Evolutionary conservation across 202 grass and related monocot genomes (phyloP), one percentile per base, ranked within the genome.

Genomic region (Schoenoplectus tabernaemontani): DNA sequence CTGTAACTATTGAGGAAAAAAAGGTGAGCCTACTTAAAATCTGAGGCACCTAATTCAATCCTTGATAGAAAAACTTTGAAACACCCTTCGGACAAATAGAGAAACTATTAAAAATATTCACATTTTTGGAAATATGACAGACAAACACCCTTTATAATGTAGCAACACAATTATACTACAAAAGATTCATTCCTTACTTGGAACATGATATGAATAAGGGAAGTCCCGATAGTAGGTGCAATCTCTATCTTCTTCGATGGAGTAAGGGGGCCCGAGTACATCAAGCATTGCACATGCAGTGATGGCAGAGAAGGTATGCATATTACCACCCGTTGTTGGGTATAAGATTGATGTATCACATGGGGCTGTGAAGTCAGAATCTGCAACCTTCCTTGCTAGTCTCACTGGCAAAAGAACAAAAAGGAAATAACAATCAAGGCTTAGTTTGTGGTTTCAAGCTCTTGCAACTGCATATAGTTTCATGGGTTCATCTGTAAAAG

Each of bases 301-400:
- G 4, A 85, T 64, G 15, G 90, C 93, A 62, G 26, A 58, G 62
- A 96, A 82, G 30, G 79, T 83, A 81, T 96, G 89, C 42, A 96
- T 90, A 82, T 96, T 96, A 2, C 93, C 93, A 39, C 93, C 89
- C 59, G 85, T 83, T 3, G 85, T 77, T 56, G 90, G 93, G 76
- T 92, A 96, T 53, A 96, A 78, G 6, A 88, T 84, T 41, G 86
- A 80, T 0, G 93, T 74, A 50, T 82, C 53, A 56, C 89, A 87
- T 24, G 89, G 86, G 54, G 90, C 90, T 22, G 34, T 70, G 58
- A 90, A 85, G 50, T 88, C 86, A 8, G 41, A 71, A 76, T 96
- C 90, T 23, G 78, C 63, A 46, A 92, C 87, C 82, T 82, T 57
- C 57, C 57, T 86, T 64, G 86, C 93, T 17, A 86, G 73, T 82